Evolutionary conservation across 805 yeast species (phyloP).

Genomic region (Vanderwaltozyma tropicalis): DNA sequence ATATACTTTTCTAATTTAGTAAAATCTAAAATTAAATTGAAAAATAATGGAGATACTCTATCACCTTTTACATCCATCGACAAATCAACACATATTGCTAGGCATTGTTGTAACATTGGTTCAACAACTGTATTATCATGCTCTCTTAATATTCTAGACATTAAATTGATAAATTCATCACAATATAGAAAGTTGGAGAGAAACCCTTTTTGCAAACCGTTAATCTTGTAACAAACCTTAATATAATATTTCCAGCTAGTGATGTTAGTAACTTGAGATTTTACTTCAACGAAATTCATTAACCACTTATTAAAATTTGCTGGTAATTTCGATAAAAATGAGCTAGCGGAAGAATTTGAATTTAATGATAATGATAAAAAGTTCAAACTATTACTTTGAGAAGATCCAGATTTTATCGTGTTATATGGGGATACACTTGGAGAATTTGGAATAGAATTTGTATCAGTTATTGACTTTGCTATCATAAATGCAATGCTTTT

Average conservation of each 20-base stretch:
- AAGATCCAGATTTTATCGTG: not conserved
- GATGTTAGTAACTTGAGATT: slow-evolving; percentile 5
- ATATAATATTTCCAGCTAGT: slow-evolving; percentile 24
- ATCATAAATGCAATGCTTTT: slow-evolving; percentile 18
- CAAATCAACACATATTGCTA: slow-evolving; percentile 1
- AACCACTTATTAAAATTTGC: slow-evolving; percentile 11
- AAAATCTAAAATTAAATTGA: slow-evolving; percentile 1
- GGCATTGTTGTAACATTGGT: slow-evolving; percentile 1
- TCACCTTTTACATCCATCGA: not conserved
- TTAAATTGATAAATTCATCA: slow-evolving; percentile 8
- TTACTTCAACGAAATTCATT: slow-evolving; percentile 9
- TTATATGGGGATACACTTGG: slow-evolving; percentile 1
- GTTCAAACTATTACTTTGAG: not conserved
- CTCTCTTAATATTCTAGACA: slow-evolving; percentile 4
- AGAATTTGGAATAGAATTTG: not conserved
- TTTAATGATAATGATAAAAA: not conserved
- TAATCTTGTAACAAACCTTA: slow-evolving; percentile 18
- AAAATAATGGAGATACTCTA: slow-evolving; percentile 1
- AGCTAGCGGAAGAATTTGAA: not conserved
- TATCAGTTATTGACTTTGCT: not conserved
- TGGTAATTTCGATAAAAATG: not conserved
- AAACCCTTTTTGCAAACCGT: slow-evolving; percentile 11
- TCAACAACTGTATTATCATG: slow-evolving; percentile 1
- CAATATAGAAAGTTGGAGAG: slow-evolving; percentile 7
- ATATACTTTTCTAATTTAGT: slow-evolving; percentile 9